Conservation (phyloP, 1,284 basidiomycete genomes). For the Gymnopus androsaceus region DNA sequence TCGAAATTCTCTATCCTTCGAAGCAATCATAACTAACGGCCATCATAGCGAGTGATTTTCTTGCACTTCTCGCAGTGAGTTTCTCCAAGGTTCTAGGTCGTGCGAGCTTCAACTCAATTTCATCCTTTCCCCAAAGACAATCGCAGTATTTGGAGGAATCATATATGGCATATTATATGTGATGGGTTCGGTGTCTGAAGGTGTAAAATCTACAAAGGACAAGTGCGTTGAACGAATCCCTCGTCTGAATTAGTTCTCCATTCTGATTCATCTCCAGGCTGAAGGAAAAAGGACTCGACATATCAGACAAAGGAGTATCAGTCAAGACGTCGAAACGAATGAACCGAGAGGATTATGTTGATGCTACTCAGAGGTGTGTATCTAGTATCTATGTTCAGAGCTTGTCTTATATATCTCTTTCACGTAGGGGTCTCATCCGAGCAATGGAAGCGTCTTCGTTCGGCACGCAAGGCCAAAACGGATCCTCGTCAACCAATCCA, state of each 20-base stretch:
- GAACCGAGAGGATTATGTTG: constrained; percentile 63
- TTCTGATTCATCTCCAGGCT: constrained; percentile 37
- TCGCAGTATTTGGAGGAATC: constrained; percentile 43
- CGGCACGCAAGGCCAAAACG: constrained; percentile 25
- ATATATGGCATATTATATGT: constrained; percentile 41
- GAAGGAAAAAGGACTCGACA: constrained; percentile 53
- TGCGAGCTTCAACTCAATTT: neutral
- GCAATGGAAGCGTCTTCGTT: constrained; percentile 39
- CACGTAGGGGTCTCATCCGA: constrained; percentile 41
- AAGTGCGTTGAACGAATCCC: constrained; percentile 36
- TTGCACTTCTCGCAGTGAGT: neutral
- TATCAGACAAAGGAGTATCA: constrained; percentile 59
- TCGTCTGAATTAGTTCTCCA: neutral
- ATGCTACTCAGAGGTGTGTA: constrained; percentile 71
- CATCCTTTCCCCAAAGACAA: constrained; percentile 37
- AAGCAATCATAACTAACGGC: too few relatives aligned
- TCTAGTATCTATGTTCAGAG: neutral
- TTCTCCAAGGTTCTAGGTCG: neutral
- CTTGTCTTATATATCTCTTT: neutral
- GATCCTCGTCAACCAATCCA: neutral
- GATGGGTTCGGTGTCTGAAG: constrained; percentile 37
- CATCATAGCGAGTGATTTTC: neutral
- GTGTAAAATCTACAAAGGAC: constrained; percentile 47
- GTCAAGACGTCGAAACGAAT: constrained; percentile 62
- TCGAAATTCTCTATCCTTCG: too few relatives aligned